phyloP scores from a whole-genome alignment of 2,329 filamentous ascomycete genomes.

The Xylariaceae sp. region DNA sequence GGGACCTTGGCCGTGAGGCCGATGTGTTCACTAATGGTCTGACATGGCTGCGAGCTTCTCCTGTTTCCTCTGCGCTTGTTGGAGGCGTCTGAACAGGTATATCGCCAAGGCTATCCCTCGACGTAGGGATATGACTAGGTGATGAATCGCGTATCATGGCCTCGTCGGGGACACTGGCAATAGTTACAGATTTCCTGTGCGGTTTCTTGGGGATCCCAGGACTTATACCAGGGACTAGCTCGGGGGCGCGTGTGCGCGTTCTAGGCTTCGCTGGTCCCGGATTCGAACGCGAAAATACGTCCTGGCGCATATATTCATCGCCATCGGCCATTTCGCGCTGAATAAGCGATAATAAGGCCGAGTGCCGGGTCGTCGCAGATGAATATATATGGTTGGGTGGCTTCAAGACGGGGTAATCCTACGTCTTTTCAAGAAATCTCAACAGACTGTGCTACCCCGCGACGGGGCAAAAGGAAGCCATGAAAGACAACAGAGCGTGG shows the following conservation, averaged over 20 bases:
- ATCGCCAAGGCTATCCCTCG: constrained; percentile 2
- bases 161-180: constrained; percentile 7
- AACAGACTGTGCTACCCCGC: constrained; percentile 13
- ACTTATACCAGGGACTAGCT: constrained; percentile 14
- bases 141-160: constrained; percentile 4
- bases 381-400: constrained; percentile 1
- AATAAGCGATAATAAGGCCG: constrained; percentile 7
- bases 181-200: constrained; percentile 7
- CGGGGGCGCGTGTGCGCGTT: constrained; percentile 17
- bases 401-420: not conserved
- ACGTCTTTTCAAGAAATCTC: constrained; percentile 11
- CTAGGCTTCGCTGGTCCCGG: constrained; percentile 19
- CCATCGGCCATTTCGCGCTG: constrained; percentile 25
- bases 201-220: constrained; percentile 10
- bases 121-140: not conserved
- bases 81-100: not conserved
- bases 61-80: constrained; percentile 1
- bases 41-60: not conserved
- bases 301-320: constrained; percentile 17
- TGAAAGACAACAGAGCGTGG: constrained; percentile 21
- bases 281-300: constrained; percentile 14
- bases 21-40: not conserved
- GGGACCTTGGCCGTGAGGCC: constrained; percentile 1
- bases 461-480: constrained; percentile 11
- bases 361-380: constrained; percentile 6